Evolutionary conservation across 805 yeast species (phyloP).

Genomic region (Starmerella powellii): DNA sequence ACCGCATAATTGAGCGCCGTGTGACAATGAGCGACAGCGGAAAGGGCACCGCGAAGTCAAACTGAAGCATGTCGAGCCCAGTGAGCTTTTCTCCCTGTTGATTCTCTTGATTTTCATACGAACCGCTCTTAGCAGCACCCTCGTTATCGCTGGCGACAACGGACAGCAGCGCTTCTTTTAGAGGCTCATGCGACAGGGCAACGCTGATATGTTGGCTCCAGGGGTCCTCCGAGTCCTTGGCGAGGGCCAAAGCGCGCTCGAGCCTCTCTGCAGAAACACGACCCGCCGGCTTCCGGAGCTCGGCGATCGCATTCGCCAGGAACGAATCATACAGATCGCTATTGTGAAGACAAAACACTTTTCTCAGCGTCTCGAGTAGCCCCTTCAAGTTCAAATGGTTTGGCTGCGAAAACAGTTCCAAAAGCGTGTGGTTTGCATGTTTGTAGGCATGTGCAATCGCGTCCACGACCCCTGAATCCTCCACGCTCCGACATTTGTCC

Average conservation of each 20-base stretch:
- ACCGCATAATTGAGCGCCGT: constrained; percentile 59
- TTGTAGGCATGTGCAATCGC: constrained; percentile 50
- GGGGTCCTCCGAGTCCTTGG: constrained; percentile 24
- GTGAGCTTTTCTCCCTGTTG: constrained; percentile 9
- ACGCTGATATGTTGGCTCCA: constrained; percentile 26
- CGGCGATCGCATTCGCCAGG: constrained; percentile 39
- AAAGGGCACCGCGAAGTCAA: constrained; percentile 50
- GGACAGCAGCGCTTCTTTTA: constrained; percentile 16
- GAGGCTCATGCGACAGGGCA: constrained; percentile 29
- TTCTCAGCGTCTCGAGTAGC: constrained; percentile 41
- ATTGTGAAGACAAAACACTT: constrained; percentile 40
- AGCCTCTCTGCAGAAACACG: constrained; percentile 26
- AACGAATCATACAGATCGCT: constrained; percentile 43
- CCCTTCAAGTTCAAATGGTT: constrained; percentile 45
- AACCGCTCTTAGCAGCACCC: too few species aligned
- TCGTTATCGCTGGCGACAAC: constrained; percentile 1
- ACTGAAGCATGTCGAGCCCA: constrained; percentile 30
- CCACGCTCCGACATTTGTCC: constrained; percentile 27
- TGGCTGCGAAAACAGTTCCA: constrained; percentile 38
- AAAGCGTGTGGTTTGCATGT: constrained; percentile 52
- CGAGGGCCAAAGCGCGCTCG: constrained; percentile 27
- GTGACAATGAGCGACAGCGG: constrained; percentile 71
- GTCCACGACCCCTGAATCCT: constrained; percentile 38
- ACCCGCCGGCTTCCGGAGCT: constrained; percentile 36
- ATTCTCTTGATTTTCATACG: too few species aligned